Evolutionary conservation across 139 green algal genomes (phyloP), one percentile per base, ranked within the genome.

Genomic region (Closterium sp.): DNA sequence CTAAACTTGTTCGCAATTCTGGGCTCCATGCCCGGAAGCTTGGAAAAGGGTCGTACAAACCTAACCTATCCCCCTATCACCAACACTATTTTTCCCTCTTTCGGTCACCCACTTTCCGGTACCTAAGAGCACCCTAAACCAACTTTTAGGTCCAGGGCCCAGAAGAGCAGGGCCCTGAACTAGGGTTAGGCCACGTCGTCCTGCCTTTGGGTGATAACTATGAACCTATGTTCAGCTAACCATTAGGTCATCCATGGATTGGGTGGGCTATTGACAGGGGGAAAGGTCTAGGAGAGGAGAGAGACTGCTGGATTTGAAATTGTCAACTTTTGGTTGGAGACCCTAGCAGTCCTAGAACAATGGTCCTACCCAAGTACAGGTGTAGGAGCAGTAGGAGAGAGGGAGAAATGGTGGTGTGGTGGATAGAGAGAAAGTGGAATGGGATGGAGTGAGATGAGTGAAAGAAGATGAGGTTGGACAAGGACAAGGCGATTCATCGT

Each of bases 1-100:
- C 94, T 76, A 33, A 95, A 96, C 94, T 96, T 96, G 90, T 95
- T 95, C 25, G 94, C 95, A 4, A 96, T 95, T 34, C 95, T 93
- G 8, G 95, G 93, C 87, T 96, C 95, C 87, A 96, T 94, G 28
- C 91, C 94, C 84, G 81, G 55, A 76, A 76, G 55, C 55, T 76
- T 28, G 55, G n/a, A n/a, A 5, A 76, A 76, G 55, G 55, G 55
- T 76, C 55, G 55, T 28, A 28, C 55, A 76, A 76, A 76, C 55
- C 55, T 76, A 76, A 76, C 16, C 55, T 76, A 76, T 19, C 16
- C 10, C 55, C 16, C 55, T 76, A 28, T 76, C 55, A 28, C 55
- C 55, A n/a, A n/a, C n/a, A n/a, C n/a, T n/a, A n/a, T n/a, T n/a
- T n/a, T n/a, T n/a, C n/a, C n/a, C n/a, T n/a, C n/a, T n/a, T n/a